Evolutionary conservation across 805 yeast species (phyloP).

Genomic region (Lipomyces sp.): DNA sequence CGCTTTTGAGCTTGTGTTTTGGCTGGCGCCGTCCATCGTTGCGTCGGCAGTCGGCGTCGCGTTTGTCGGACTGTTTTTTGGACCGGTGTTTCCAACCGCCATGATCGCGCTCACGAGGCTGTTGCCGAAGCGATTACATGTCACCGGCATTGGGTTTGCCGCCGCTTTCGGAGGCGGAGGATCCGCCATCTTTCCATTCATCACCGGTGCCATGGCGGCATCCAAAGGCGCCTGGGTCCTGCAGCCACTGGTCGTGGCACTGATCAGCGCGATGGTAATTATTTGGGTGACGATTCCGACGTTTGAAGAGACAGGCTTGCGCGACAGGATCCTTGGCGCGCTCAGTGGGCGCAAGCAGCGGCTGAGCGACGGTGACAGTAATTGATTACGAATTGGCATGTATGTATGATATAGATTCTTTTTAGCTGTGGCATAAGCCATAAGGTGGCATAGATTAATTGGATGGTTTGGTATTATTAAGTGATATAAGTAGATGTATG

Average conservation of each 20-base stretch:
- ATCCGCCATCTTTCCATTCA: constrained; percentile 73
- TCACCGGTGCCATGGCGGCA: constrained; percentile 58
- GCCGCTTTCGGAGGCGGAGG: constrained; percentile 85
- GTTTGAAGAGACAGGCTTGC: constrained; percentile 17
- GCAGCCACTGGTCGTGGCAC: constrained; percentile 31
- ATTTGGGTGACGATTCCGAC: constrained; percentile 30
- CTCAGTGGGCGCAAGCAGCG: constrained; percentile 6
- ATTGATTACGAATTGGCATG: neutral
- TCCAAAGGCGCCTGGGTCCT: constrained; percentile 31
- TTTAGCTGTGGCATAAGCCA: no score
- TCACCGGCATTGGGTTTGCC: constrained; percentile 72
- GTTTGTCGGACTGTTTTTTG: constrained; percentile 62
- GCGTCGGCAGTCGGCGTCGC: constrained; percentile 56
- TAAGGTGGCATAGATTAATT: neutral
- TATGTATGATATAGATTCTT: neutral
- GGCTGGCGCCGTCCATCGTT: constrained; percentile 54
- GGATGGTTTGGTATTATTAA: neutral
- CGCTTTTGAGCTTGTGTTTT: constrained; percentile 50
- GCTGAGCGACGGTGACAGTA: neutral
- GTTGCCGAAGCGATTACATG: constrained; percentile 63
- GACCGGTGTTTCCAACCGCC: constrained; percentile 76
- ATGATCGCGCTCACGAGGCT: constrained; percentile 66
- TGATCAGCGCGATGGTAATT: constrained; percentile 22
- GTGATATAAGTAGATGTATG: neutral
- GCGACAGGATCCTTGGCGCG: constrained; percentile 13